These are phyloP conservation scores for Marvania coccoides DNA, from an alignment of 139 green algal species.

Conservation along the genomic window DNA sequence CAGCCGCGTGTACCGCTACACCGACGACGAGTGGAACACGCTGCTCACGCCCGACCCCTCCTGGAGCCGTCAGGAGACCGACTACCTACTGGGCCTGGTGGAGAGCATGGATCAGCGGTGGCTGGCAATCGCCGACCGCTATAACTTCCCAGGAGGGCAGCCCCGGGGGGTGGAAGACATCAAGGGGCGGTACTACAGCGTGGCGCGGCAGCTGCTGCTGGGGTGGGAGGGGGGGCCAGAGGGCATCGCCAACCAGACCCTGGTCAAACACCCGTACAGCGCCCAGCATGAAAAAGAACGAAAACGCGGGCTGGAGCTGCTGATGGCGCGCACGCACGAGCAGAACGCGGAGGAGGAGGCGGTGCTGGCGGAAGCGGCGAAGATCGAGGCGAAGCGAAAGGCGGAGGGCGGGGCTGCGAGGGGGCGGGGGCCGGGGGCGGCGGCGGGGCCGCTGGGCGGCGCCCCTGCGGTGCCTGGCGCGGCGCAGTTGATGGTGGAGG, in stretches of 20 bases:
- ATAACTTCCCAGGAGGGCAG: constrained; percentile 39
- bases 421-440: neutral
- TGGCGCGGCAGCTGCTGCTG: constrained; percentile 67
- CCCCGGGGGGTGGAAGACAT: constrained; percentile 72
- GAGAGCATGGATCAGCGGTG: constrained; percentile 73
- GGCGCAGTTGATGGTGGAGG: constrained; percentile 14
- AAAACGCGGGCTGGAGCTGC: constrained; percentile 53
- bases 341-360: constrained; percentile 60
- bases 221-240: constrained; percentile 49
- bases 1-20: constrained; percentile 44
- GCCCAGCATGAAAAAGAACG: constrained; percentile 45
- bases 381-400: constrained; percentile 40
- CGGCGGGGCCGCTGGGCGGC: neutral
- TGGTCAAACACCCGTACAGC: constrained; percentile 77
- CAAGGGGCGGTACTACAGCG: constrained; percentile 80
- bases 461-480: neutral
- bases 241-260: constrained; percentile 52
- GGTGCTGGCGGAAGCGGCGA: constrained; percentile 37
- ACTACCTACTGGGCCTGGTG: constrained; percentile 80
- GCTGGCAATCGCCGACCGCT: constrained; percentile 74
- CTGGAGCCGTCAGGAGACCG: constrained; percentile 79
- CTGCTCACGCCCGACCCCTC: constrained; percentile 37
- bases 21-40: constrained; percentile 64
- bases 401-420: constrained; percentile 31
- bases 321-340: constrained; percentile 47